Evolutionary conservation across 306 rosid genomes (phyloP).

Genomic region (Potentilla sterilis): DNA sequence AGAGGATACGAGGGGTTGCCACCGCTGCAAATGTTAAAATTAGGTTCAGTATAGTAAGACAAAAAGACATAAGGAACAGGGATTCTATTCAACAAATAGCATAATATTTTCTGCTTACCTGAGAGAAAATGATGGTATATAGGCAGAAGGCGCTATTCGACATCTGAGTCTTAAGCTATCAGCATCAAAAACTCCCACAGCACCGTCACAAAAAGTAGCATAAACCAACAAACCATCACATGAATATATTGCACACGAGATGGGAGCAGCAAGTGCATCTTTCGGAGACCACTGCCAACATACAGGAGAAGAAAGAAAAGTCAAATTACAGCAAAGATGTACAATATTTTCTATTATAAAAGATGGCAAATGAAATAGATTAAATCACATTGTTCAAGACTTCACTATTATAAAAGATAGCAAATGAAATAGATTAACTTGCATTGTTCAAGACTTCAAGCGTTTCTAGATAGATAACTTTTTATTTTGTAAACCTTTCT

Average conservation of each 20-base stretch:
- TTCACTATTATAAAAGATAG: background rate
- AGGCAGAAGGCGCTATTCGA: slow-evolving; percentile 41
- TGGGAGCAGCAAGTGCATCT: slow-evolving; percentile 34
- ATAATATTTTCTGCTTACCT: slow-evolving; percentile 19
- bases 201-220: slow-evolving; percentile 37
- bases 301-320: background rate
- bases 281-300: slow-evolving; percentile 40
- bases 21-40: slow-evolving; percentile 9
- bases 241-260: slow-evolving; percentile 48
- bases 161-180: slow-evolving; percentile 42
- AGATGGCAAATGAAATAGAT: background rate
- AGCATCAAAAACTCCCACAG: slow-evolving; percentile 41
- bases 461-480: background rate
- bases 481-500: background rate
- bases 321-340: slow-evolving; percentile 7
- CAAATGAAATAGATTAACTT: background rate
- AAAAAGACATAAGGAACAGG: background rate
- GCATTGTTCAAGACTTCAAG: background rate
- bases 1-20: slow-evolving; percentile 32
- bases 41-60: background rate
- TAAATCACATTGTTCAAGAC: background rate
- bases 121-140: slow-evolving; percentile 38
- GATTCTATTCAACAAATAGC: background rate
- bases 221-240: slow-evolving; percentile 41
- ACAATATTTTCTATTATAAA: background rate